These are phyloP conservation scores for Aspergillus sp. DNA, from an alignment of 2,329 filamentous ascomycete species.

Conservation along the genomic window DNA sequence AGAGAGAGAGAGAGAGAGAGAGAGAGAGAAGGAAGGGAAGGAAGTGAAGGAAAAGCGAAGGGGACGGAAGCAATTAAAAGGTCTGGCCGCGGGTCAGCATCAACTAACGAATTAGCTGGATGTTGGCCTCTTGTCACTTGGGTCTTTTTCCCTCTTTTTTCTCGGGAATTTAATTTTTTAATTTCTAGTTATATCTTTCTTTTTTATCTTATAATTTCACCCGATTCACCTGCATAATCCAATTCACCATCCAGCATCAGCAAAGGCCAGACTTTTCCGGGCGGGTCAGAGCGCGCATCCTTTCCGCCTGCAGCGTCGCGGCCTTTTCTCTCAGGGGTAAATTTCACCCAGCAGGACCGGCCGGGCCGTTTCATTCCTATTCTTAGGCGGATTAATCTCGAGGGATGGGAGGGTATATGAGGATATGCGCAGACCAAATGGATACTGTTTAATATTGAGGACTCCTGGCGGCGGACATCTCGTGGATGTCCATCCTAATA, in stretches of 20 bases:
- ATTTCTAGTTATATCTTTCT: too few relatives aligned
- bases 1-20: too few relatives aligned
- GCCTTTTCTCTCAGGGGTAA: background rate
- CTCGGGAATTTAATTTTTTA: background rate
- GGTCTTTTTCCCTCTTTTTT: background rate
- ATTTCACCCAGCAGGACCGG: background rate
- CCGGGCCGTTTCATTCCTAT: background rate
- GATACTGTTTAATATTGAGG: background rate
- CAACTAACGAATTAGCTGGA: background rate
- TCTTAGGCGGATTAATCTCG: background rate
- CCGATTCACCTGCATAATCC: too few relatives aligned
- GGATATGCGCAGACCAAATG: background rate
- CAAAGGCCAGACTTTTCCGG: too few relatives aligned
- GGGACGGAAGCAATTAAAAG: slow-evolving; percentile 4
- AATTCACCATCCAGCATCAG: too few relatives aligned
- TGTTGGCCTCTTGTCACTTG: background rate
- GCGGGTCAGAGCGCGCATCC: slow-evolving; percentile 14
- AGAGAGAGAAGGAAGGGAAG: background rate
- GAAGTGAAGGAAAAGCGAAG: slow-evolving; percentile 3
- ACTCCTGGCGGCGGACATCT: background rate
- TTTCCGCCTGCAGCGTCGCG: slow-evolving; percentile 11
- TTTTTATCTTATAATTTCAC: too few relatives aligned
- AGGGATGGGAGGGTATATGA: background rate
- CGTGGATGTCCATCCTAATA: too few relatives aligned
- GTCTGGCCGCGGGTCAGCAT: slow-evolving; percentile 3